Evolutionary conservation across 306 rosid species (phyloP), one percentile per base, ranked within the genome.

Genomic region (Chamaecrista fasciculata): DNA sequence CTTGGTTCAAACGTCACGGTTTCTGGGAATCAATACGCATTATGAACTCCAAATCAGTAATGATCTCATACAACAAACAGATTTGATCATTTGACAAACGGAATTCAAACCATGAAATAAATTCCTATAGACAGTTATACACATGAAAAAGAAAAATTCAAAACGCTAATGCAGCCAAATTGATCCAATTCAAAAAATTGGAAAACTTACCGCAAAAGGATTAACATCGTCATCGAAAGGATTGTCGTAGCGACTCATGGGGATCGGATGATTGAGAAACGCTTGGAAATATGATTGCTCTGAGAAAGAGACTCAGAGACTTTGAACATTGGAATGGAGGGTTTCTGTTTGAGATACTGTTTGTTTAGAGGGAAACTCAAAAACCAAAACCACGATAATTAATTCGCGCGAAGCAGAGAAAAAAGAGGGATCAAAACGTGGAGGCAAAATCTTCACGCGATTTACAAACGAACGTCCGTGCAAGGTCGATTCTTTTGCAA

Each of bases 211-310:
- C 43, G 92, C 87, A 49, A 90, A 90, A 49, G 97, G 95, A 82
- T 87, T 90, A 61, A 90, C 88, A 26, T 86, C 88, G 0, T 87
- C 97, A 0, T 86, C 88, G 71, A 82, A 90, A 59, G 95, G 92
- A 60, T 90, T 90, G 51, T 87, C 90, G 82, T 66, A 75, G 61
- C 60, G 79, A 79, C 78, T 65, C 95, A 85, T 90, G 67, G 72
- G 74, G 25, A 39, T 47, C 40, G 23, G 18, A 36, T 60, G 19
- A 43, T 56, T 62, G 47, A 64, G 67, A 55, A 46, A 52, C 3
- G 21, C 9, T 9, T 63, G 12, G 19, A 61, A 62, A 52, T 31
- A 33, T 8, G 36, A 4, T 44, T 29, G 60, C 70, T 37, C 9
- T 14, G 50, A 28, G 21, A 36, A 23, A 36, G 15, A 67, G 61